Conservation (phyloP, 2,329 filamentous ascomycete genomes). For the Fusarium praegraminearum region DNA sequence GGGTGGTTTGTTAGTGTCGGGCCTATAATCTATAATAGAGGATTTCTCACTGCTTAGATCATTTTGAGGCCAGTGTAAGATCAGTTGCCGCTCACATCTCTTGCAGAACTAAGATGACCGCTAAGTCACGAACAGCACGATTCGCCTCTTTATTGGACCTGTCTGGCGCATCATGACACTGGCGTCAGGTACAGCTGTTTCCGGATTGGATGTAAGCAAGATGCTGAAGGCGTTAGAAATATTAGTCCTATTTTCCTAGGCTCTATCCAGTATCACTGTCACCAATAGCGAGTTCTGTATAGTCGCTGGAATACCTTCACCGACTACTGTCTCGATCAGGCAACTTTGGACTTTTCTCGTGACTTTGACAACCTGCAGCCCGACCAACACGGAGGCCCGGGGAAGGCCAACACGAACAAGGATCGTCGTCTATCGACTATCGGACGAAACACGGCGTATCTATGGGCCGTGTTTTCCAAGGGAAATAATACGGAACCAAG, state of each 20-base stretch:
- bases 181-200: slow-evolving; percentile 19
- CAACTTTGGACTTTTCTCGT: slow-evolving; percentile 25
- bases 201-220: slow-evolving; percentile 11
- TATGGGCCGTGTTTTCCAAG: slow-evolving; percentile 1
- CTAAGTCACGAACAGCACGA: slow-evolving; percentile 7
- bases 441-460: slow-evolving; percentile 27
- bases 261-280: background rate
- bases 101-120: background rate
- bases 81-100: slow-evolving; percentile 9
- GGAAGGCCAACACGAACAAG: slow-evolving; percentile 2
- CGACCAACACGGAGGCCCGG: slow-evolving; percentile 10
- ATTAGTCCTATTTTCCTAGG: slow-evolving; percentile 6
- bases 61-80: slow-evolving; percentile 27
- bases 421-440: slow-evolving; percentile 13
- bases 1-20: slow-evolving; percentile 20
- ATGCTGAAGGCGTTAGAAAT: background rate
- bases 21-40: slow-evolving; percentile 6
- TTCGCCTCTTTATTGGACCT: slow-evolving; percentile 21
- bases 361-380: slow-evolving; percentile 25
- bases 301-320: slow-evolving; percentile 34
- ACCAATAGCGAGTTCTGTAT: slow-evolving; percentile 33
- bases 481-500: background rate
- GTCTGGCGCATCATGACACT: slow-evolving; percentile 30
- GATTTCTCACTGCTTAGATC: slow-evolving; percentile 10
- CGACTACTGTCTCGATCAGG: background rate